Base-by-base conservation (phyloP, 1,139 yeast genomes). In the Pichia sp. region DNA sequence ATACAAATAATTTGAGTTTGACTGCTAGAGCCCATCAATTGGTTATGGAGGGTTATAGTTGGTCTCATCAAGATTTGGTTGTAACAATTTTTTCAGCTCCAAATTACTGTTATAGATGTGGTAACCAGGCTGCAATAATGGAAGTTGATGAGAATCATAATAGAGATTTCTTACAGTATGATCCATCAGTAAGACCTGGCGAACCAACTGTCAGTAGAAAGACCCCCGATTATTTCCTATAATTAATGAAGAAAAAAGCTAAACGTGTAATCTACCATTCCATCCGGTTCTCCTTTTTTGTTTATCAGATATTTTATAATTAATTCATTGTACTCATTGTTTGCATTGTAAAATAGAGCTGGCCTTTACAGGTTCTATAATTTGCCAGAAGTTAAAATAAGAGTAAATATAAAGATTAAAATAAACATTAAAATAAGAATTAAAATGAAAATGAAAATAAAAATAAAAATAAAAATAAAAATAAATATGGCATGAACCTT, bases 41-140 rank as follows among this genome's bases (percentile, higher is more conserved):
- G 64, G 97, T 92, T 37, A 92, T 92, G 98, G 98, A 92, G 60
- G 98, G 98, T 37, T 67, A 81, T 66, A 69, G 65, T 72, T 78
- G 77, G 90, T 65, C 59, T 71, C 68, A 86, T 72, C 85, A 72
- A 72, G 81, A 60, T 85, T 82, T 66, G 74, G 54, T 90, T 85
- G 88, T 81, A 82, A 92, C 98, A n/a, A 94, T 92, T 43, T 92
- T 95, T 73, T 80, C 92, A 23, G 97, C 97, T 27, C 97, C 97
- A 23, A 88, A 88, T 61, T 88, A 88, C 64, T 88, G 97, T 66
- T 88, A 88, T 63, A 74, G 97, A 68, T 92, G 98, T 71, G 98
- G 98, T 59, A 92, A 92, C 69, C 97, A 90, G 68, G 98, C 98
- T 34, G 97, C 98, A 39, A 88, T 92, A 56, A 88, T 92, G 96